A percentile compares a stretch with the other conserved stretches of the same genome.
Evolutionary conservation across 495 filamentous ascomycete species (phyloP).

Genomic region (Hypoxylon trugodes): DNA sequence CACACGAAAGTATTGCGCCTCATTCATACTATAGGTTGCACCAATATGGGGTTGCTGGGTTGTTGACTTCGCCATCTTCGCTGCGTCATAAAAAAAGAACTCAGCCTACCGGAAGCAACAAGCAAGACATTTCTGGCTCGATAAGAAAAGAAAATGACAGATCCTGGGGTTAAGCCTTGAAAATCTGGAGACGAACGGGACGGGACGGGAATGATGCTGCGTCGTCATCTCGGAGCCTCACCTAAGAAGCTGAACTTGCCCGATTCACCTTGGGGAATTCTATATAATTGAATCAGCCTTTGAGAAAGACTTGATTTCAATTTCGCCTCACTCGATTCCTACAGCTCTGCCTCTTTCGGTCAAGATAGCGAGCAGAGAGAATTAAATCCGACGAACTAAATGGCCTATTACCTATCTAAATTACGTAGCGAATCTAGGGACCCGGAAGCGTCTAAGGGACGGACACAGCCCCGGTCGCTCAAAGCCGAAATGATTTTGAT

Average conservation of each 20-base stretch:
- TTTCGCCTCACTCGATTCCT: conserved; percentile 10
- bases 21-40: conserved; percentile 14
- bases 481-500: conserved; percentile 31
- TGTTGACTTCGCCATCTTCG: conserved; percentile 18
- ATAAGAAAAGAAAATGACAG: conserved; percentile 4
- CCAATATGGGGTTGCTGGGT: neutral
- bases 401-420: too few relatives aligned
- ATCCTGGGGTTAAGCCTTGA: neutral
- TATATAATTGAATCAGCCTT: conserved; percentile 35
- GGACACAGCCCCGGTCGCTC: conserved; percentile 29
- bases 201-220: conserved; percentile 14
- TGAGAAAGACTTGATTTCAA: conserved; percentile 21
- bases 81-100: conserved; percentile 10
- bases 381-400: conserved; percentile 7
- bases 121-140: conserved; percentile 7
- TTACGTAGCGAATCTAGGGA: conserved; percentile 6
- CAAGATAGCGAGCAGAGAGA: conserved; percentile 10
- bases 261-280: neutral
- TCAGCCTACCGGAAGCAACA: neutral
- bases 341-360: conserved; percentile 31
- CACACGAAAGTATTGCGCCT: conserved; percentile 26
- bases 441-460: conserved; percentile 19
- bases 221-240: conserved; percentile 29
- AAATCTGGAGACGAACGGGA: conserved; percentile 13
- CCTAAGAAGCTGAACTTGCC: conserved; percentile 22